Evolutionary conservation across 129 eudicot species (phyloP).

Genomic region (Ambrosia trifida): DNA sequence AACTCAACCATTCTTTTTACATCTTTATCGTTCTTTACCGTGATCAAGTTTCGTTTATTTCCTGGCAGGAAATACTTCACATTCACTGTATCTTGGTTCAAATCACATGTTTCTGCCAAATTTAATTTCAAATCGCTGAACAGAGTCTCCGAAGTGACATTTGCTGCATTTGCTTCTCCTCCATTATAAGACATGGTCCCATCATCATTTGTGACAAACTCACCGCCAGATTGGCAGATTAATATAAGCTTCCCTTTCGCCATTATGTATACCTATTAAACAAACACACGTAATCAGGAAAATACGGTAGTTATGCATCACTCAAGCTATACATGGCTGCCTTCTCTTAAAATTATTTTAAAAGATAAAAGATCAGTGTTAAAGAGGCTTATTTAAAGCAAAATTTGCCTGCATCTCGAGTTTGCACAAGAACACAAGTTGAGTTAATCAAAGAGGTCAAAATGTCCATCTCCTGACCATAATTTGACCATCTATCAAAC

Average conservation of each 20-base stretch:
- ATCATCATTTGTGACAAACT: slow-evolving; percentile 60
- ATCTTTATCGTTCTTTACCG: slow-evolving; percentile 64
- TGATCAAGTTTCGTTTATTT: slow-evolving; percentile 63
- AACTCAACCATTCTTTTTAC: slow-evolving; percentile 66
- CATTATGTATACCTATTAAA: slow-evolving; percentile 49
- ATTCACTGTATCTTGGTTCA: slow-evolving; percentile 51
- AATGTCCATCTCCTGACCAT: slow-evolving; percentile 6
- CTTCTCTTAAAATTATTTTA: not conserved
- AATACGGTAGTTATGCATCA: slow-evolving; percentile 7
- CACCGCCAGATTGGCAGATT: slow-evolving; percentile 79
- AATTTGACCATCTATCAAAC: not conserved
- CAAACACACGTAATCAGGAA: slow-evolving; percentile 24
- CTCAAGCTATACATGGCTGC: not conserved
- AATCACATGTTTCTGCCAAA: slow-evolving; percentile 61
- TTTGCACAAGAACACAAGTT: not conserved
- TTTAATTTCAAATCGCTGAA: slow-evolving; percentile 64
- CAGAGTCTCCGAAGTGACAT: slow-evolving; percentile 49
- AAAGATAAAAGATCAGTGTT: not conserved
- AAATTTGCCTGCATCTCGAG: not conserved
- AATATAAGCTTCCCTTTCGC: slow-evolving; percentile 58
- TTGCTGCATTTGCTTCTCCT: slow-evolving; percentile 82
- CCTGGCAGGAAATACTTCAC: slow-evolving; percentile 80
- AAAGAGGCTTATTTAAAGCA: not conserved
- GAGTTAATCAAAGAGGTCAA: not conserved
- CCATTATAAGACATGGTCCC: slow-evolving; percentile 65